These are phyloP conservation scores for Hevea brasiliensis DNA, from an alignment of 345 rosid genomes.

Conservation along the genomic window DNA sequence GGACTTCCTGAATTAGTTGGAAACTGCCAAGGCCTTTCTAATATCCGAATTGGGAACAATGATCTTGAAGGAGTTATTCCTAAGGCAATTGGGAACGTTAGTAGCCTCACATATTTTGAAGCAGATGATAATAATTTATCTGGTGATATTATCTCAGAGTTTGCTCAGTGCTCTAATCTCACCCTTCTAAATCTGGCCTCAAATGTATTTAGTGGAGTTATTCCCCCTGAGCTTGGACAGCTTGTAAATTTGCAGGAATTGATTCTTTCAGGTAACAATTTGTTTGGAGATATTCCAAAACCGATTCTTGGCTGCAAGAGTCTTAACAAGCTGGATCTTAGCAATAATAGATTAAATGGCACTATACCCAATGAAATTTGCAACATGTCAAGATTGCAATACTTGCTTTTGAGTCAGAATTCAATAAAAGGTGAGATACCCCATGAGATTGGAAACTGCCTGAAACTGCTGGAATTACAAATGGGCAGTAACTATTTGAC, in stretches of 20 bases:
- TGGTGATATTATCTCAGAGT: constrained; percentile 71
- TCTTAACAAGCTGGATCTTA: constrained; percentile 57
- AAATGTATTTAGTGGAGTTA: constrained; percentile 74
- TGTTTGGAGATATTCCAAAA: constrained; percentile 73
- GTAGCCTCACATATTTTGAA: constrained; percentile 87
- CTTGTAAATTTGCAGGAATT: constrained; percentile 83
- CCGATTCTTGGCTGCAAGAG: constrained; percentile 73
- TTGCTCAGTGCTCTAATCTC: constrained; percentile 75
- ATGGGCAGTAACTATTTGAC: constrained; percentile 37
- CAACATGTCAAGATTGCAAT: constrained; percentile 37
- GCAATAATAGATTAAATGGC: constrained; percentile 36
- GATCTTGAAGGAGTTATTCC: constrained; percentile 79
- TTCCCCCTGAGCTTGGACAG: constrained; percentile 72
- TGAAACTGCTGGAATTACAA: constrained; percentile 31
- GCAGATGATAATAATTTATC: constrained; percentile 82
- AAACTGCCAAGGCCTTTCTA: constrained; percentile 71
- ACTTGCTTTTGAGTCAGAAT: constrained; percentile 33
- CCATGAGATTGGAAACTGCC: constrained; percentile 35
- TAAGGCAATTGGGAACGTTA: constrained; percentile 68
- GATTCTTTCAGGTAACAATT: constrained; percentile 80
- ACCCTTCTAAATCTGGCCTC: constrained; percentile 83
- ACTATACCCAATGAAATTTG: constrained; percentile 32
- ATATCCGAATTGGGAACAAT: constrained; percentile 81
- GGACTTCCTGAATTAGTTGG: constrained; percentile 73
- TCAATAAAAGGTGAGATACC: constrained; percentile 39